Evolutionary conservation across 352 stramenopile genomes (phyloP), one percentile per base, ranked within the genome.

Genomic region (Globisporangium orthogonon): DNA sequence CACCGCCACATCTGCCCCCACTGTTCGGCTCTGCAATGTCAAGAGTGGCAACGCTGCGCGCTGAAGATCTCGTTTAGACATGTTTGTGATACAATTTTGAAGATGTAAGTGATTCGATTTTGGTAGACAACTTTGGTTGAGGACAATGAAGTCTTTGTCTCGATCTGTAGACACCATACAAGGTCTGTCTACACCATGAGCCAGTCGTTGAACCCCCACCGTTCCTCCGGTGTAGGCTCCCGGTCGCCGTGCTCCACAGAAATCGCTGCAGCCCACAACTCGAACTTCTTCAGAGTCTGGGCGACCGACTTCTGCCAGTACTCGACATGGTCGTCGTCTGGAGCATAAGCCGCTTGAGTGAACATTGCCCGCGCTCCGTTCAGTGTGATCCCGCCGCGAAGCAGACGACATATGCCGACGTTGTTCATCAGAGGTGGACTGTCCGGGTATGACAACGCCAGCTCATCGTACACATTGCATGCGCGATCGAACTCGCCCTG

Each of bases 371-470:
- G 49, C 15, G 64, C 64, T 57, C 63, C 43, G n/a, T 29, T 44
- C 10, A 65, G 9, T 0, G 41, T 28, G 15, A 59, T 37, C 35
- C 51, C 61, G 37, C 51, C 56, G 15, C 50, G 31, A 3, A 67
- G 47, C 41, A 47, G 17, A 13, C 64, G 49, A 23, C 69, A 76
- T n/a, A 76, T 46, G 18, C 41, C 69, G 2, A 58, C 56, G 29
- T 76, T 76, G 40, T 76, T 76, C 17, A 65, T 52, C 37, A 69
- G 48, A 13, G 65, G 63, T 7, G 55, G 73, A 61, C 50, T 35
- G 45, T 62, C 37, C 50, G 41, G 57, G 33, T 58, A 47, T 15
- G 61, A 23, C 28, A 65, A 30, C 45, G 72, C 50, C 28, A 33
- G 31, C 50, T 62, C 18, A 14, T 52, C 50, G 49, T 74, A 77